Percentiles rank a stretch among this genome's conserved stretches.
These are phyloP conservation scores for Podila verticillata DNA, from an alignment of 192 early-diverging fungal genomes.

Conservation along the genomic window DNA sequence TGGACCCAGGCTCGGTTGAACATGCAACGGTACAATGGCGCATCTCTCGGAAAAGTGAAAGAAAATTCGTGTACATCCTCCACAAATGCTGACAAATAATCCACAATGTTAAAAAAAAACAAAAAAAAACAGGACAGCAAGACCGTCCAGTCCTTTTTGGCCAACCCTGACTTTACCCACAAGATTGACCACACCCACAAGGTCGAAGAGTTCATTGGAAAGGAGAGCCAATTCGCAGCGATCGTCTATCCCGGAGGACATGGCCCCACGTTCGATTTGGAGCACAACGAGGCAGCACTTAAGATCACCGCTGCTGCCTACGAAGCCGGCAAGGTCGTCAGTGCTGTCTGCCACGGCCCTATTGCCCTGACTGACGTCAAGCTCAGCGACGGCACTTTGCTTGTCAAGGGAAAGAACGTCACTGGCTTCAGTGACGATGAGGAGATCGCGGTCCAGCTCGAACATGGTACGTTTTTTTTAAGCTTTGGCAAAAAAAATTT, in stretches of 20 bases:
- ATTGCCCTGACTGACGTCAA: conserved; percentile 72
- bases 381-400: conserved; percentile 64
- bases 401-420: conserved; percentile 71
- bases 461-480: conserved; percentile 17
- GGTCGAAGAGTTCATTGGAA: conserved; percentile 47
- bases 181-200: conserved; percentile 56
- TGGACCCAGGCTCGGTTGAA: conserved; percentile 62
- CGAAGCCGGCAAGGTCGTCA: conserved; percentile 60
- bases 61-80: not conserved
- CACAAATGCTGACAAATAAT: not conserved
- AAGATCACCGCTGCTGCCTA: conserved; percentile 54
- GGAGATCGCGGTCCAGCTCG: conserved; percentile 61
- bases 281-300: conserved; percentile 52
- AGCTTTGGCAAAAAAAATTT: not conserved
- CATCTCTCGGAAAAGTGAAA: not conserved
- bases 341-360: conserved; percentile 70
- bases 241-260: conserved; percentile 68
- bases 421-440: conserved; percentile 81
- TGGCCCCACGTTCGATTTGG: conserved; percentile 66
- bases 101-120: too few species aligned
- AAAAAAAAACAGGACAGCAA: conserved; percentile 38
- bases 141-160: conserved; percentile 46
- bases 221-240: conserved; percentile 54
- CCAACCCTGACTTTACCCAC: conserved; percentile 37
- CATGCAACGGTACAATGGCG: conserved; percentile 38